Evolutionary conservation across 2,329 filamentous ascomycete species (phyloP), one percentile per base, ranked within the genome.

Genomic region (Aspergillus ochraceus): DNA sequence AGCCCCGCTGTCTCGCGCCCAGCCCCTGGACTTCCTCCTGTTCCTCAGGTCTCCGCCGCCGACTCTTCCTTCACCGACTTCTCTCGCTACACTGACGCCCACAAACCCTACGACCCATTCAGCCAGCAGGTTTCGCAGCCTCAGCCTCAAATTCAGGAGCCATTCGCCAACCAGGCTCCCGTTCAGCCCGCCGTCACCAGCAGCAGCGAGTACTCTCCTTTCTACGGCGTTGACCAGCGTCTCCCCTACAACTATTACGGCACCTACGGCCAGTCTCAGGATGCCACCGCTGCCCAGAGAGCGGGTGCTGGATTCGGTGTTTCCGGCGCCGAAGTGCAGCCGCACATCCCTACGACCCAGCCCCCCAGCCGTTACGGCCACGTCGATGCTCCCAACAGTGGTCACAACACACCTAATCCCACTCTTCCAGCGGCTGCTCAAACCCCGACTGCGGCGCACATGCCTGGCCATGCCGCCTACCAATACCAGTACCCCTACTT

Each of bases 31-130:
- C 76, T 88, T 29, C 85, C 86, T 59, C 84, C 86, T n/a, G 81
- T 80, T 20, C 82, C 84, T 57, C 84, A 85, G 65, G 82, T 81
- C 60, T 80, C 84, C 55, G 70, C 79, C 60, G 64, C 80, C 72
- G 74, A 81, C 70, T 70, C 82, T 70, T 55, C 77, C 67, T 72
- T 78, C 72, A 71, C 74, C 77, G 81, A 83, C 76, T 74, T 81
- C 78, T 64, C 85, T 84, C 79, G 82, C 79, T 68, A 83, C 83
- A 68, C 81, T 80, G 61, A 78, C 57, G 79, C 83, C 4, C 90
- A 92, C 76, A 97, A 98, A 81, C 86, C 90, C 2, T 93, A 92
- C 76, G 94, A 97, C 73, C 86, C 91, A 0, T 98, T 97, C 74
- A 86, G 84, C 67, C 91, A 96, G 73, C 91, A 92, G 73, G 83